Evolutionary conservation across 257 asterid species (phyloP).

Genomic region (Solanum medicagineum): DNA sequence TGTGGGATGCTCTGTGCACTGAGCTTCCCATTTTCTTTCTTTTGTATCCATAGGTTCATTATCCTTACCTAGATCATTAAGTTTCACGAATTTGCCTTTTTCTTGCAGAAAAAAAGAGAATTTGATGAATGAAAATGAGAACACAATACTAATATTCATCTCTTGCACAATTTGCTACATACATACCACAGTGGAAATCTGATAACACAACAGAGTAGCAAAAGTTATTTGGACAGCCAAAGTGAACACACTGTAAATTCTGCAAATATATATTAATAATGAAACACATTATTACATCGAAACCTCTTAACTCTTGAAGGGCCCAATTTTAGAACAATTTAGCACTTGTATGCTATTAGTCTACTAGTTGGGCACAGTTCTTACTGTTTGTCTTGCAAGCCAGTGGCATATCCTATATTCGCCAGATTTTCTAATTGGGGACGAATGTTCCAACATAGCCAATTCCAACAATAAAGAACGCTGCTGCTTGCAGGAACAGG

Average conservation of each 20-base stretch:
- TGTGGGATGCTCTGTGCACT: not conserved
- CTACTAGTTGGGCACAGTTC: not conserved
- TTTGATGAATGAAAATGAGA: not conserved
- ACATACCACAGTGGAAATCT: not conserved
- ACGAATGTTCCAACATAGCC: slow-evolving; percentile 68
- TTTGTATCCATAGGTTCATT: not conserved
- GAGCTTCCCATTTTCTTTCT: not conserved
- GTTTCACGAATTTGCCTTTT: not conserved
- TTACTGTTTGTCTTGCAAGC: not conserved
- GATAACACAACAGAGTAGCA: not conserved
- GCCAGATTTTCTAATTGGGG: slow-evolving; percentile 20
- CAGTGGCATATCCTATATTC: not conserved
- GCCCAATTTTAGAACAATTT: not conserved
- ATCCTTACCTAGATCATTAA: not conserved
- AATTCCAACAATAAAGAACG: slow-evolving; percentile 63
- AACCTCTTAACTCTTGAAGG: not conserved
- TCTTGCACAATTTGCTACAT: not conserved
- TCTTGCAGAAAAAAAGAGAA: not conserved
- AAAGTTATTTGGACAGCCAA: not conserved
- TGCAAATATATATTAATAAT: not conserved
- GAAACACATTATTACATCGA: not conserved
- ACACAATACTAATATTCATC: not conserved
- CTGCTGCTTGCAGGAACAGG: slow-evolving; percentile 66
- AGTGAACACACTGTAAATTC: not conserved
- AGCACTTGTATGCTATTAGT: not conserved